These are phyloP conservation scores for Brasilioporus rufonigricans DNA, from an alignment of 768 basidiomycete species.

Conservation along the genomic window DNA sequence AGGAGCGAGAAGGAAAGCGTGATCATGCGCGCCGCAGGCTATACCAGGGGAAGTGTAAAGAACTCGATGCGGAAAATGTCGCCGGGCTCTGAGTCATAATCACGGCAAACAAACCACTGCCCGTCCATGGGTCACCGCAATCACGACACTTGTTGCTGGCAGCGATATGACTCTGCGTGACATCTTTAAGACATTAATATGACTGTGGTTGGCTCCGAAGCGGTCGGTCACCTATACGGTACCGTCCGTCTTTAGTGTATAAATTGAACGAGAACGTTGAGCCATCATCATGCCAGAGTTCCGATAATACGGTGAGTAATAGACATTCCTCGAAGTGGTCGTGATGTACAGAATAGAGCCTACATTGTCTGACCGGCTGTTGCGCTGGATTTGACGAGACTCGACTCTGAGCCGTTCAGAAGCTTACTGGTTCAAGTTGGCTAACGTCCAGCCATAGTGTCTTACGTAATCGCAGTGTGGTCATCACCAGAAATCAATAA, in stretches of 20 bases:
- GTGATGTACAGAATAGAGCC: slow-evolving; percentile 5
- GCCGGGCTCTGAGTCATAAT: background rate
- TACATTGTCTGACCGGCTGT: slow-evolving; percentile 8
- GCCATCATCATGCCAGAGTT: background rate
- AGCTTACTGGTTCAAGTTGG: background rate
- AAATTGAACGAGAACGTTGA: background rate
- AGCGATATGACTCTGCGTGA: background rate
- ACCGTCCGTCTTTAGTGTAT: background rate
- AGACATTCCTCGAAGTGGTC: background rate
- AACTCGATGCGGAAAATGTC: no score
- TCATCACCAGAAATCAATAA: no score
- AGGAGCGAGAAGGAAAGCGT: no score
- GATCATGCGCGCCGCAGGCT: no score
- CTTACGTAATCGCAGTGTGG: background rate
- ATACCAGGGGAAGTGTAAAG: no score
- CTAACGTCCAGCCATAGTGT: background rate
- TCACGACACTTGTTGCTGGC: no score
- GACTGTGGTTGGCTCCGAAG: background rate
- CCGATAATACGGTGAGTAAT: background rate
- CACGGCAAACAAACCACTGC: background rate
- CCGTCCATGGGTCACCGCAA: background rate
- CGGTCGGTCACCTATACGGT: background rate
- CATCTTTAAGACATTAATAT: background rate
- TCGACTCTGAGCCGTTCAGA: background rate
- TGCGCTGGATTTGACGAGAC: slow-evolving; percentile 7